A percentile compares a stretch with the other conserved stretches of the same genome.
Conservation (phyloP, 2,329 filamentous ascomycete species). For the Huntiella omanensis region DNA sequence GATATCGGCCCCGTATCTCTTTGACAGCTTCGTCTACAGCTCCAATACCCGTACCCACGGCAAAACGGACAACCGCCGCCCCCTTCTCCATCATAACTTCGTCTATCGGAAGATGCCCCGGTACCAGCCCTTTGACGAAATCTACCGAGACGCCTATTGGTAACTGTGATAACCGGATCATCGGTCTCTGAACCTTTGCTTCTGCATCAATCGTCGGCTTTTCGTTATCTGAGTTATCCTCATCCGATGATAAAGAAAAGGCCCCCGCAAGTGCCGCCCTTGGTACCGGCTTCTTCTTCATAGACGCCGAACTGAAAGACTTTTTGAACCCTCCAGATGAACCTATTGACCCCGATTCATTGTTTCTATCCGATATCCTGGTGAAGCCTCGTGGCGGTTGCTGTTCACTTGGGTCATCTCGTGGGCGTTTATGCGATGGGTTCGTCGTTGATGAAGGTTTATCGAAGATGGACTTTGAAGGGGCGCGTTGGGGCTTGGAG, state of each 20-base stretch:
- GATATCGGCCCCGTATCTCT: conserved; percentile 60
- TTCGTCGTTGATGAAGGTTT: too few species aligned
- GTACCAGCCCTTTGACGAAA: conserved; percentile 39
- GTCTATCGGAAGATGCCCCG: conserved; percentile 45
- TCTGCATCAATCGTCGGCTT: conserved; percentile 21
- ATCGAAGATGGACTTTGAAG: too few species aligned
- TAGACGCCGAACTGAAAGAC: conserved; percentile 54
- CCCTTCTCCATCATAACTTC: conserved; percentile 52
- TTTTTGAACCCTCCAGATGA: background rate
- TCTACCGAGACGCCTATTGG: conserved; percentile 41
- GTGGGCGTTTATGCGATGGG: too few species aligned
- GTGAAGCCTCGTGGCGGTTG: too few species aligned
- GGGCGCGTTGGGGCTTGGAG: too few species aligned
- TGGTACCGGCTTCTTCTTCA: conserved; percentile 24
- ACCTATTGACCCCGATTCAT: too few species aligned
- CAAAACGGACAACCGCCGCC: conserved; percentile 63
- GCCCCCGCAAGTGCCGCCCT: background rate
- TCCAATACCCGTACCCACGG: conserved; percentile 60
- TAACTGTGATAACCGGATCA: conserved; percentile 39
- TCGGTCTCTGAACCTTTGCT: conserved; percentile 44
- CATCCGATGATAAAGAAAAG: too few species aligned
- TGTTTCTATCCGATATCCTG: too few species aligned
- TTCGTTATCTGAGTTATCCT: too few species aligned
- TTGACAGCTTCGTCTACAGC: conserved; percentile 71
- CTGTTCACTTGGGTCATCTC: too few species aligned